Conservation (phyloP, 148 eudicot genomes). For the Linanthus parryae region DNA sequence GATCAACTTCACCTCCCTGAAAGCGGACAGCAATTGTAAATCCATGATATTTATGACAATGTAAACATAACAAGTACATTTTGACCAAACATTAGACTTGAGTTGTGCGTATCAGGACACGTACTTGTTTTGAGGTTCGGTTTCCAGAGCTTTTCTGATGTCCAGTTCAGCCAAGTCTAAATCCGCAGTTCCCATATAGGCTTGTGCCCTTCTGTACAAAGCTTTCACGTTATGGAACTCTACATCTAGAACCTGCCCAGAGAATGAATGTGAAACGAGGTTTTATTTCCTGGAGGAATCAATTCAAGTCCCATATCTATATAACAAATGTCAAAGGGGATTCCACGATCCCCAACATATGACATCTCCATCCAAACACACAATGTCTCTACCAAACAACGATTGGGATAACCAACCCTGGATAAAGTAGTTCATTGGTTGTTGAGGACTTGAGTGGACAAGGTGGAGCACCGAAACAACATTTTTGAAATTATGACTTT, state of each 20-base stretch:
- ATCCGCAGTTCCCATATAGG: constrained; percentile 41
- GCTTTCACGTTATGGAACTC: constrained; percentile 59
- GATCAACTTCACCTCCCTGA: constrained; percentile 53
- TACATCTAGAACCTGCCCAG: constrained; percentile 42
- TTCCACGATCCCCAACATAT: too few relatives aligned
- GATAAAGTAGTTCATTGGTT: too few relatives aligned
- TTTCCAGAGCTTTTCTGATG: constrained; percentile 57
- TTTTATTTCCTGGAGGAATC: too few relatives aligned
- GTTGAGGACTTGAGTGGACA: too few relatives aligned
- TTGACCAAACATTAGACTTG: background rate
- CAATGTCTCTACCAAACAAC: too few relatives aligned
- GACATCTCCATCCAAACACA: too few relatives aligned
- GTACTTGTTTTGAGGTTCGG: constrained; percentile 57
- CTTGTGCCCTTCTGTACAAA: constrained; percentile 57
- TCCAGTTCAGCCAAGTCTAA: constrained; percentile 51
- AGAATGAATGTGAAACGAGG: background rate
- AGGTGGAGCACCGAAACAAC: too few relatives aligned
- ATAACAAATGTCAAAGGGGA: too few relatives aligned
- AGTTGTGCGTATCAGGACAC: background rate
- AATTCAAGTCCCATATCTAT: too few relatives aligned
- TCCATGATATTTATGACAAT: background rate
- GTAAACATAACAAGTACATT: background rate
- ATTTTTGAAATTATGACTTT: too few relatives aligned
- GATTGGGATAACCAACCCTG: too few relatives aligned
- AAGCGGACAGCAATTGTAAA: constrained; percentile 3